phyloP scores from a whole-genome alignment of 2,329 filamentous ascomycete genomes.

The Pseudogymnoascus sp. region DNA sequence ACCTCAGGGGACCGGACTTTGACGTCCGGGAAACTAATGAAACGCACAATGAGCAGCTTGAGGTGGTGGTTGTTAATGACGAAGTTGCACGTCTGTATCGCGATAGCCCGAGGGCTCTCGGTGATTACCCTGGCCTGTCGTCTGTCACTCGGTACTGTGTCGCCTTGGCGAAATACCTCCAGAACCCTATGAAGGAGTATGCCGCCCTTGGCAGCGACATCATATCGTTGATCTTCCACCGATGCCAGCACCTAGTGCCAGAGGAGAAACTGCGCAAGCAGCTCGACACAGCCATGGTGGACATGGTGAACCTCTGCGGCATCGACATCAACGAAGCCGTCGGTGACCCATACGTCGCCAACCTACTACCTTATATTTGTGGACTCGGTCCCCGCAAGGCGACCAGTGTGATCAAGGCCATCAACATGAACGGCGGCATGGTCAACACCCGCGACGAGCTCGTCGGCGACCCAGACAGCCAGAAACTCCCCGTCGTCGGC shows the following conservation, averaged over 20 bases:
- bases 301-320: slow-evolving; percentile 95
- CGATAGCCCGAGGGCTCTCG: slow-evolving; percentile 69
- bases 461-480: slow-evolving; percentile 76
- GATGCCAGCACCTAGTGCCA: slow-evolving; percentile 80
- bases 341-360: slow-evolving; percentile 70
- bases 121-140: slow-evolving; percentile 73
- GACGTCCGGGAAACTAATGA: slow-evolving; percentile 71
- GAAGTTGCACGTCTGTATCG: slow-evolving; percentile 96
- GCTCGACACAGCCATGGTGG: slow-evolving; percentile 93
- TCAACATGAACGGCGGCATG: slow-evolving; percentile 82
- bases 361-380: slow-evolving; percentile 82
- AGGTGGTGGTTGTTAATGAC: slow-evolving; percentile 89
- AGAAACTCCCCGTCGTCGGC: slow-evolving; percentile 71
- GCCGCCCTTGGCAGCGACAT: slow-evolving; percentile 86
- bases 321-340: slow-evolving; percentile 93
- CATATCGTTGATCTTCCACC: slow-evolving; percentile 77
- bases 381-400: slow-evolving; percentile 91
- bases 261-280: slow-evolving; percentile 80
- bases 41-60: slow-evolving; percentile 69
- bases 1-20: slow-evolving; percentile 72
- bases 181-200: slow-evolving; percentile 95
- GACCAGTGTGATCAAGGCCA: slow-evolving; percentile 74
- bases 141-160: slow-evolving; percentile 83
- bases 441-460: slow-evolving; percentile 81
- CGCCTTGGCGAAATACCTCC: slow-evolving; percentile 81